Evolutionary conservation across 1,284 basidiomycete genomes (phyloP).

Genomic region (Entoloma clypeatum): DNA sequence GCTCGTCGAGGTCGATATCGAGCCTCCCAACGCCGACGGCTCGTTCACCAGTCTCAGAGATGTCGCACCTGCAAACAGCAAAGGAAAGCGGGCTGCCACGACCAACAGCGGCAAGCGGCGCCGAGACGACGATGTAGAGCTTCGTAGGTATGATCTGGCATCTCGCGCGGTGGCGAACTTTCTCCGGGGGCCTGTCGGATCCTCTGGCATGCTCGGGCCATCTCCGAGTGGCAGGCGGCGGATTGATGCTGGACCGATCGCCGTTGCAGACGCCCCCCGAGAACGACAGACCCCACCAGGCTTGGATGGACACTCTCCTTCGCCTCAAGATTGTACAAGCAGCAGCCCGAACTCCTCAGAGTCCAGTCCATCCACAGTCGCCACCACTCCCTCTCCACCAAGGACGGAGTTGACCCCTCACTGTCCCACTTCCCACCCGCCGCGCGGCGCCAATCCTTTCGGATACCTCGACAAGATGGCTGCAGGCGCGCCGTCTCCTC

Average conservation of each 20-base stretch:
- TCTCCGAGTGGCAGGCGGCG: conserved; percentile 45
- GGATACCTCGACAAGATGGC: conserved; percentile 44
- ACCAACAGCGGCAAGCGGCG: conserved; percentile 47
- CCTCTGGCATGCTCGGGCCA: conserved; percentile 23
- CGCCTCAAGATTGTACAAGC: conserved; percentile 15
- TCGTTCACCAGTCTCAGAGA: conserved; percentile 57
- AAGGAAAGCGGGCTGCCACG: conserved; percentile 44
- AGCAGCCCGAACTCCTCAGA: conserved; percentile 5
- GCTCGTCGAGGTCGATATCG: conserved; percentile 65
- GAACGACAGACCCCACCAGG: too few species aligned
- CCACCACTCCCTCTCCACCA: conserved; percentile 23
- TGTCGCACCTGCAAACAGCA: conserved; percentile 46
- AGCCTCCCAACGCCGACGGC: conserved; percentile 48
- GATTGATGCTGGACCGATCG: conserved; percentile 24
- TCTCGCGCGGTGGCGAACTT: conserved; percentile 54
- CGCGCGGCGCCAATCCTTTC: conserved; percentile 43
- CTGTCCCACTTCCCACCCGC: conserved; percentile 7
- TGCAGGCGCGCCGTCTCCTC: conserved; percentile 23
- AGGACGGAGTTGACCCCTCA: conserved; percentile 5
- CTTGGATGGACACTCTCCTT: too few species aligned
- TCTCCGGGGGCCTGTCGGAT: conserved; percentile 39
- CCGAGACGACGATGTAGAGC: conserved; percentile 47
- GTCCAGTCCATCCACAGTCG: conserved; percentile 19
- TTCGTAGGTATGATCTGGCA: conserved; percentile 52
- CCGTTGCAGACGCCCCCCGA: too few species aligned